Percentiles rank a stretch among this genome's conserved stretches.
phyloP scores from a whole-genome alignment of 1,139 yeast genomes.

The Hyphopichia burtonii region DNA sequence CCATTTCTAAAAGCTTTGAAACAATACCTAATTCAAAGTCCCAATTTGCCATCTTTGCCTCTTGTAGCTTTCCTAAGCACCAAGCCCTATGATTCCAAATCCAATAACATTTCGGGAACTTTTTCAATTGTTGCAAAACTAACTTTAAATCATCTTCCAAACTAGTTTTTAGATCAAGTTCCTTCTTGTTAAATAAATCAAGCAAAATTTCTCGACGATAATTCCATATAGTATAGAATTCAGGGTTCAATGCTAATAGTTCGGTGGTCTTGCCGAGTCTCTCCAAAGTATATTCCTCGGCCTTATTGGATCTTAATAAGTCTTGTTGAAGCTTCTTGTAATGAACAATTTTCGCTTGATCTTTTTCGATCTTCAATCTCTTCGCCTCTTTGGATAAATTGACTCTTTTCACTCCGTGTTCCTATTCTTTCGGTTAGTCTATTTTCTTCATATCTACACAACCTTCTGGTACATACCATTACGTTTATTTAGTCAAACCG shows the following conservation, averaged over 20 bases:
- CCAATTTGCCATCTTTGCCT: constrained; percentile 55
- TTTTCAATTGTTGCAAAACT: constrained; percentile 55
- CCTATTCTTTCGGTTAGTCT: constrained; percentile 17
- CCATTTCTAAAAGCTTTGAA: constrained; percentile 63
- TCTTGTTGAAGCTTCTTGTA: constrained; percentile 49
- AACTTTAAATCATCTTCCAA: constrained; percentile 63
- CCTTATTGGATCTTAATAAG: constrained; percentile 39
- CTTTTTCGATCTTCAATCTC: constrained; percentile 53
- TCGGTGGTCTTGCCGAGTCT: constrained; percentile 50
- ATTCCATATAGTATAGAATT: constrained; percentile 89
- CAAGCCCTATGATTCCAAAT: constrained; percentile 93
- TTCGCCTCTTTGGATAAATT: constrained; percentile 57
- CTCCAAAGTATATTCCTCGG: constrained; percentile 30
- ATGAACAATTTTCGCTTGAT: constrained; percentile 48
- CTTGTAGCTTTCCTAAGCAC: constrained; percentile 62
- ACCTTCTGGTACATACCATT: too few species aligned
- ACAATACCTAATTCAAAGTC: constrained; percentile 65
- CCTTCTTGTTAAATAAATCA: constrained; percentile 21
- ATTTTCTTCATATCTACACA: too few species aligned
- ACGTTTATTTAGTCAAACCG: too few species aligned
- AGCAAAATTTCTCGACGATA: constrained; percentile 71
- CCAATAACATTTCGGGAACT: constrained; percentile 91
- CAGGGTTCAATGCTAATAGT: constrained; percentile 71
- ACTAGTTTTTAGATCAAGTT: constrained; percentile 20
- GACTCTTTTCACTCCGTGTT: constrained; percentile 74